phyloP scores from a whole-genome alignment of 139 green algal species.

The Auxenochlorella pyrenoidosa region DNA sequence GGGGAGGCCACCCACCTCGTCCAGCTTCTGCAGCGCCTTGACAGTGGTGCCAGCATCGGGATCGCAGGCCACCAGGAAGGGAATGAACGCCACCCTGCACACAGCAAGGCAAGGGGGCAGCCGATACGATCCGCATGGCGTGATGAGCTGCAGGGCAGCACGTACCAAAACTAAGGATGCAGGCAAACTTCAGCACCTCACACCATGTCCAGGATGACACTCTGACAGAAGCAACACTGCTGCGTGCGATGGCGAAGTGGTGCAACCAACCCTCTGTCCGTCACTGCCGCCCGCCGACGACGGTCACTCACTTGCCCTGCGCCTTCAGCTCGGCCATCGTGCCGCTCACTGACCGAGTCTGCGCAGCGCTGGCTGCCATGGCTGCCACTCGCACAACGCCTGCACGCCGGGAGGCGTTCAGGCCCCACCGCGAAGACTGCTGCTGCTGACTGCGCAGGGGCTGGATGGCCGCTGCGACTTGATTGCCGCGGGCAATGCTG shows the following conservation, averaged over 20 bases:
- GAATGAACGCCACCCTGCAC: slow-evolving; percentile 89
- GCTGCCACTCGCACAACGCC: neutral
- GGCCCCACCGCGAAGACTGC: neutral
- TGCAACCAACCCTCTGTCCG: too few species aligned
- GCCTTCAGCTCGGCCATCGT: slow-evolving; percentile 72
- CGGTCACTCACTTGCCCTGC: slow-evolving; percentile 39
- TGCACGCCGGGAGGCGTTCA: neutral
- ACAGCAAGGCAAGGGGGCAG: too few species aligned
- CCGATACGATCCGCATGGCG: too few species aligned
- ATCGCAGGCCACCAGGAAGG: slow-evolving; percentile 96
- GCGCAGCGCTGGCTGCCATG: neutral
- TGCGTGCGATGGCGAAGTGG: too few species aligned
- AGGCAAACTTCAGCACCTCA: too few species aligned
- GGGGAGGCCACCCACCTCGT: slow-evolving; percentile 39
- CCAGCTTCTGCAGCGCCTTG: slow-evolving; percentile 78
- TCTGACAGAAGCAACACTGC: too few species aligned
- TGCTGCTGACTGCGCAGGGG: neutral
- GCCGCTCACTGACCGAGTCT: slow-evolving; percentile 31
- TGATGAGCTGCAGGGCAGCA: too few species aligned
- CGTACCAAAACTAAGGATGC: too few species aligned
- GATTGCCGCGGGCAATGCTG: neutral
- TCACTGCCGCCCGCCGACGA: too few species aligned
- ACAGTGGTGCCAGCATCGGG: slow-evolving; percentile 91
- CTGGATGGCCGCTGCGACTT: neutral
- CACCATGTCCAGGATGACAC: too few species aligned